Base-by-base conservation (phyloP, 768 basidiomycete species). In the Solioccasus polychromus region DNA sequence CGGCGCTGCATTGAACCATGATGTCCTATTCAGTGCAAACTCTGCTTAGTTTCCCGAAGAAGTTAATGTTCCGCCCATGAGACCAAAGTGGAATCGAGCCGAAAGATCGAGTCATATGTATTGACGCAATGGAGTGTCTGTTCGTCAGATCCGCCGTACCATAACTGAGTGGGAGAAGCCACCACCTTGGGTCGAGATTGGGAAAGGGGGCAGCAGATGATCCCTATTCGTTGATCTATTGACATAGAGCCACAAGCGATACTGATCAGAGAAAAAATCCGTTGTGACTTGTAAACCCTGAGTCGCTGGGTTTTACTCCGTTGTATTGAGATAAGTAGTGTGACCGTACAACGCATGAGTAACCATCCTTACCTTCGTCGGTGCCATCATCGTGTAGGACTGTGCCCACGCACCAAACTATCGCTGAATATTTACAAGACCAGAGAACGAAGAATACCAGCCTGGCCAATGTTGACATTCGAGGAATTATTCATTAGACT, bases 21-120 rank as follows among this genome's bases (percentile, higher is more conserved):
- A 47, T n/a, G 51, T 53, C 18, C 54, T 49, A n/a, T 60, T 45
- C 17, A 20, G 37, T 14, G 44, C 22, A 17, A 60, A 57, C 24
- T 51, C 40, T 4, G 39, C 51, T 17, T 39, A 35, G 24, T 35
- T 47, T 17, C 31, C 40, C 14, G 34, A 36, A 25, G 58, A 44
- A 0, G 24, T 38, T 3, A 60, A 23, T 8, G 25, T 48, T 9
- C 50, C 51, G 7, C 44, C 41, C 25, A 47, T 26, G 12, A 53
- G n/a, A 50, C 42, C 2, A 36, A 36, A 31, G 43, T 45, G 6
- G 58, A 51, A 22, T 45, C 48, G 36, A 53, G 32, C 15, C 45
- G 51, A 29, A 37, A 11, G 17, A 42, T n/a, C 19, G 8, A 14
- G 12, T 5, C 3, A 9, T 45, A 10, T n/a, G 29, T 17, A 10